phyloP scores from a whole-genome alignment of 108 stramenopile genomes.

The Discostella stelligeroides region DNA sequence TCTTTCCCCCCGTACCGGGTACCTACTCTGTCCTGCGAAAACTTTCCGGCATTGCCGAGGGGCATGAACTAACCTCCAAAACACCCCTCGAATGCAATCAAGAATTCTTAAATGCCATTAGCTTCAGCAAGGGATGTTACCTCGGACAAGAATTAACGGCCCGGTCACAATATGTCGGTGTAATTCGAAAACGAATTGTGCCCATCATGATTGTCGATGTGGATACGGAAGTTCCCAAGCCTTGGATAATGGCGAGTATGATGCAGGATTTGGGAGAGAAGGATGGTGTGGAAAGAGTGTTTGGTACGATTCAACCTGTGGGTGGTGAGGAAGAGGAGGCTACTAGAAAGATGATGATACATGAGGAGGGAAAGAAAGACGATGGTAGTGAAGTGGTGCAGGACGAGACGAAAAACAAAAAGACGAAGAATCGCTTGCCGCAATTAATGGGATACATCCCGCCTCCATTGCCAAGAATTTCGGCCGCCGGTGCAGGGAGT shows the following conservation, averaged over 20 bases:
- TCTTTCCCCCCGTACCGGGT: conserved; percentile 60
- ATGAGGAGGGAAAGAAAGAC: no score
- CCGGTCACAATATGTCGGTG: conserved; percentile 91
- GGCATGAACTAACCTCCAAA: conserved; percentile 67
- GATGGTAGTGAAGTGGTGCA: conserved; percentile 13
- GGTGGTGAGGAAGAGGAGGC: conserved; percentile 26
- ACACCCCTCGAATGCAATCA: conserved; percentile 94
- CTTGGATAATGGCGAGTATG: conserved; percentile 77
- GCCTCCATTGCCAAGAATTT: conserved; percentile 70
- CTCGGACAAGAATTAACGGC: conserved; percentile 98
- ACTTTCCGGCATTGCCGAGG: conserved; percentile 88
- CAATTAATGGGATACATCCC: conserved; percentile 40
- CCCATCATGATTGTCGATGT: conserved; percentile 80
- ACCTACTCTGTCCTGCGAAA: conserved; percentile 74
- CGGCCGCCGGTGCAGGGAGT: conserved; percentile 66
- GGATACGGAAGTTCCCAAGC: conserved; percentile 70
- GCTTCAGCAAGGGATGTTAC: conserved; percentile 97
- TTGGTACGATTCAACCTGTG: conserved; percentile 29
- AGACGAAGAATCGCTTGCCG: neutral
- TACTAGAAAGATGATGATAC: conserved; percentile 18
- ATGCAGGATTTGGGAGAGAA: conserved; percentile 56
- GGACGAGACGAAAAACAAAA: conserved; percentile 21
- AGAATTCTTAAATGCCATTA: conserved; percentile 90
- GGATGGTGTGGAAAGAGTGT: conserved; percentile 41
- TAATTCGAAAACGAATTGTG: conserved; percentile 90